phyloP scores from a whole-genome alignment of 116 monocot genomes.

The Dioscorea cayenensis region DNA sequence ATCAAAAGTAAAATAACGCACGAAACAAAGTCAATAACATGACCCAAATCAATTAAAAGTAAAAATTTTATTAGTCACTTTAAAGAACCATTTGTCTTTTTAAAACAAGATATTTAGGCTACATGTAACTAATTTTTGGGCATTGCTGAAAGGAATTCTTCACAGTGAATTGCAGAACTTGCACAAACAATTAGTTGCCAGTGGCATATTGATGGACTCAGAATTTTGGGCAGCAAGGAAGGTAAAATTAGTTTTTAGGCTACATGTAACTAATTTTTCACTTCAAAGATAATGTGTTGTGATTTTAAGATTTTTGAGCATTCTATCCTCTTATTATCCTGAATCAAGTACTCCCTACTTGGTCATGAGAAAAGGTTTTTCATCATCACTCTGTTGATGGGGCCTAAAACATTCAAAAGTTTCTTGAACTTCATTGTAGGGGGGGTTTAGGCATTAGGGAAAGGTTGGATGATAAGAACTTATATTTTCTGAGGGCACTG shows the following conservation, averaged over 20 bases:
- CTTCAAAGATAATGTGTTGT: neutral
- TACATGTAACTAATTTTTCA: neutral
- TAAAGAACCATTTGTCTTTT: no score
- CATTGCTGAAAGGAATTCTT: slow-evolving; percentile 12
- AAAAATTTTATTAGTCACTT: no score
- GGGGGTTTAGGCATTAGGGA: no score
- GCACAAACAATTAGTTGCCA: slow-evolving; percentile 80
- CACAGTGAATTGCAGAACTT: slow-evolving; percentile 89
- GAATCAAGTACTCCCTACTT: neutral
- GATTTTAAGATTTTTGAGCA: slow-evolving; percentile 2
- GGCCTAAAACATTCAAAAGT: neutral
- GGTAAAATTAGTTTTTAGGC: slow-evolving; percentile 13
- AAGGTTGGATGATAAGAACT: no score
- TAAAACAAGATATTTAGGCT: no score
- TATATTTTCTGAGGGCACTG: no score
- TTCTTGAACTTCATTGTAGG: neutral
- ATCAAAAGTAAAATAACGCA: no score
- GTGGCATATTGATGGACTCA: slow-evolving; percentile 71
- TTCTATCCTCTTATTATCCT: neutral
- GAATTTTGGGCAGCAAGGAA: slow-evolving; percentile 98
- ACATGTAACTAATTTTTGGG: no score
- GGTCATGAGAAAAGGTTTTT: neutral
- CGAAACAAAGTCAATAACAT: no score
- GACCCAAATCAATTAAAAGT: no score
- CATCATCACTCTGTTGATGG: neutral